Conservation (phyloP, 805 yeast genomes). For the Myxozyma sirexii region DNA sequence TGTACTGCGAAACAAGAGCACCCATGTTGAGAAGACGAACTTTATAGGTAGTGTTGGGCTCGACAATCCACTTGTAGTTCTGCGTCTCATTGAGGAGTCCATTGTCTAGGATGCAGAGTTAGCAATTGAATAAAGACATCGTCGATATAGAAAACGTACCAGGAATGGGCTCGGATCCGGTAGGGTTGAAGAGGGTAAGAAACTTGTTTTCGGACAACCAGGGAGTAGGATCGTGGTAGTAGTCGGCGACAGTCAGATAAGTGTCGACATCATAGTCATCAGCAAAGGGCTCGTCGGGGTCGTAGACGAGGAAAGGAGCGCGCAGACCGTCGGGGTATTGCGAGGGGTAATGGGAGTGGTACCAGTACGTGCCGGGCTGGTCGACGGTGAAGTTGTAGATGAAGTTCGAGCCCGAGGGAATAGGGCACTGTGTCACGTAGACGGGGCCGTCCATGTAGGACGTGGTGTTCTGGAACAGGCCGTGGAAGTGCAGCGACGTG, state of each 20-base stretch:
- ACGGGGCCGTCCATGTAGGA: conserved; percentile 90
- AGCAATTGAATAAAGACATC: background rate
- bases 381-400: conserved; percentile 86
- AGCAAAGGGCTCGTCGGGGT: conserved; percentile 61
- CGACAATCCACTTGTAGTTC: conserved; percentile 72
- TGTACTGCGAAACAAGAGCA: conserved; percentile 86
- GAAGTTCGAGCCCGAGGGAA: conserved; percentile 73
- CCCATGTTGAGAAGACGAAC: conserved; percentile 83
- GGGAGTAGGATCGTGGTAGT: conserved; percentile 74
- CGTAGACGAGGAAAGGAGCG: conserved; percentile 67
- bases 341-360: conserved; percentile 89
- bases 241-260: conserved; percentile 70
- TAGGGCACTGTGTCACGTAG: conserved; percentile 86
- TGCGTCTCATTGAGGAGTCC: conserved; percentile 79
- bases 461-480: conserved; percentile 78
- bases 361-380: conserved; percentile 94
- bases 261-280: conserved; percentile 78
- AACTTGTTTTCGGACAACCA: conserved; percentile 56
- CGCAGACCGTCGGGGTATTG: conserved; percentile 88
- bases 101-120: conserved; percentile 46
- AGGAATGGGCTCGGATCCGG: conserved; percentile 98
- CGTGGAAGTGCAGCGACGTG: conserved; percentile 91
- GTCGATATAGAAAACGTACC: background rate
- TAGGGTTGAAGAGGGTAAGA: conserved; percentile 78
- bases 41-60: conserved; percentile 84